These are phyloP conservation scores for Cavenderia fasciculata DNA, from an alignment of 78 protist species.

Conservation along the genomic window DNA sequence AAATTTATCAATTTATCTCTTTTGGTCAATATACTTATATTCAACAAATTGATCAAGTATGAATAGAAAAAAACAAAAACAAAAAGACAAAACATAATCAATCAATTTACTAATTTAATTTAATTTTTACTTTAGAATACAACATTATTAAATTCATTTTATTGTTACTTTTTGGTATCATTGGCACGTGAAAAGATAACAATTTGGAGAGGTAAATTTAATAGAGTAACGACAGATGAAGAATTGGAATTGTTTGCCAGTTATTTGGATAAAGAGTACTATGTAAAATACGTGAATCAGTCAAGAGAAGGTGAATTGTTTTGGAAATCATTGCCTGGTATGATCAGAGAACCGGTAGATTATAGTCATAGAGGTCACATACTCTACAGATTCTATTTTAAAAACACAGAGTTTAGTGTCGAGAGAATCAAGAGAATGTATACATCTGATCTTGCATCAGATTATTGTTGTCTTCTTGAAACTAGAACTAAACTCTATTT, in stretches of 20 bases:
- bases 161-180: conserved; percentile 4
- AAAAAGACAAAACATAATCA: too few relatives aligned
- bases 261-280: conserved; percentile 14
- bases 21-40: background rate
- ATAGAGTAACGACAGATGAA: background rate
- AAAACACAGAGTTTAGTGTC: background rate
- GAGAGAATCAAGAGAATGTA: background rate
- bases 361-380: background rate
- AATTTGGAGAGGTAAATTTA: conserved; percentile 32
- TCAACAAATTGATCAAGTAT: conserved; percentile 10
- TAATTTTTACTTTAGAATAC: background rate
- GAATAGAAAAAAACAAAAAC: too few relatives aligned
- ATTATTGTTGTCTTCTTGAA: conserved; percentile 34
- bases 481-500: conserved; percentile 13
- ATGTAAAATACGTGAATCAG: background rate
- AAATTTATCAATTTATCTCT: conserved; percentile 17
- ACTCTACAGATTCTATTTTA: conserved; percentile 20
- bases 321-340: conserved; percentile 37
- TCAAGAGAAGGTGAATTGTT: background rate
- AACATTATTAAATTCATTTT: background rate
- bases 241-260: conserved; percentile 29
- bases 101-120: too few relatives aligned
- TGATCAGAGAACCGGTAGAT: background rate
- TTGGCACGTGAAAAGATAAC: background rate
- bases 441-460: conserved; percentile 3